Evolutionary conservation across 2,329 filamentous ascomycete species (phyloP), one percentile per base, ranked within the genome.

Genomic region (Dactylellina cionopaga): DNA sequence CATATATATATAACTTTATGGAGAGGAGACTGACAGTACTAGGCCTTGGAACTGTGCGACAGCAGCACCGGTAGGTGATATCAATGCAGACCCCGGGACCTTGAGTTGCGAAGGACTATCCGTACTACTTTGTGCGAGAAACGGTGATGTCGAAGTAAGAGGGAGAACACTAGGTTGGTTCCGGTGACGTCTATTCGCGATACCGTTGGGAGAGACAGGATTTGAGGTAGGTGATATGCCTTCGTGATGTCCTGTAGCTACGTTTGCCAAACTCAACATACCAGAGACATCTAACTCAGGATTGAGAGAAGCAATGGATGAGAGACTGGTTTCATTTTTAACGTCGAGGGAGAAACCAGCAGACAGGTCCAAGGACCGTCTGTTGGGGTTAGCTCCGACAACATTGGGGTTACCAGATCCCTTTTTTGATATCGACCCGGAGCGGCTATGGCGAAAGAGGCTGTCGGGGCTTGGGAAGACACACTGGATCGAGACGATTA

Each of bases 1-100:
- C 3, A 39, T 22, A 10, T n/a, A n/a, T 39, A 11, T 39, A 15
- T n/a, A 15, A 15, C 13, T 11, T 7, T 1, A 19, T 33, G 1
- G n/a, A 15, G 5, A 47, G 19, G n/a, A 27, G 15, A 44, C 6
- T 74, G 76, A 52, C 75, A 76, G 27, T 76, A 77, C 52, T 75
- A 75, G 39, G 27, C 66, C 46, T 55, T 77, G n/a, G 74, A 76
- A 70, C 74, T 76, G 72, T 75, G 76, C 15, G 76, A 72, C 71
- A 75, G 76, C 41, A 74, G 58, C 64, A 31, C 63, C 71, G 9
- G 65, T 74, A 19, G 68, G 68, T 11, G 68, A 72, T 11, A 72
- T 65, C 31, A 72, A 47, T 24, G 68, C 68, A 17, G 68, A 72
- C 13, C 59, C 59, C 2, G 68, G 68, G 37, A 72, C 59, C 15